phyloP scores from a whole-genome alignment of 2,329 filamentous ascomycete genomes.

The Tolypocladium nubicola region DNA sequence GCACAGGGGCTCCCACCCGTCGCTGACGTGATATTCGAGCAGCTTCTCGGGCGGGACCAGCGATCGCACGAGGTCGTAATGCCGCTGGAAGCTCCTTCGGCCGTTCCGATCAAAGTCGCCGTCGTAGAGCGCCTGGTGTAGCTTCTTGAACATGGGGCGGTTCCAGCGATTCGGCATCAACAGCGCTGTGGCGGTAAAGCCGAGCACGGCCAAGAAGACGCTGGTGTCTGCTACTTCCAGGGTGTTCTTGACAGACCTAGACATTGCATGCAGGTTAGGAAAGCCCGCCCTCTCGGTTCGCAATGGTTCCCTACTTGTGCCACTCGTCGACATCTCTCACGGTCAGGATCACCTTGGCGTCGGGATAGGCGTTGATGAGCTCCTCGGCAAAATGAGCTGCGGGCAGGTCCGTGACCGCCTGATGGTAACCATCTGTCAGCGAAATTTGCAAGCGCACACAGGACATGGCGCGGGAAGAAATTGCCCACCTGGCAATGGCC shows the following conservation, averaged over 20 bases:
- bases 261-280: too few species aligned
- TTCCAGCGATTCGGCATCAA: too few species aligned
- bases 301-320: conserved; percentile 24
- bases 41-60: conserved; percentile 18
- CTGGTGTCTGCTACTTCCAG: too few species aligned
- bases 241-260: too few species aligned
- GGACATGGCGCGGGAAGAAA: too few species aligned
- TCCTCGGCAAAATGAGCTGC: conserved; percentile 58
- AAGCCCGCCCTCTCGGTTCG: too few species aligned
- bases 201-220: too few species aligned
- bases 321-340: conserved; percentile 57
- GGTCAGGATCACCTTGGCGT: conserved; percentile 61
- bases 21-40: conserved; percentile 22
- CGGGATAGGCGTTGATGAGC: conserved; percentile 61
- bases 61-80: conserved; percentile 22
- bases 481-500: conserved; percentile 44
- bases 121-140: conserved; percentile 60
- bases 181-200: too few species aligned
- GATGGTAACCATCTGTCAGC: conserved; percentile 29
- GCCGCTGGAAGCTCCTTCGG: conserved; percentile 46
- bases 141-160: conserved; percentile 51
- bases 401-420: conserved; percentile 62
- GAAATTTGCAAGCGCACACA: too few species aligned
- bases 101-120: conserved; percentile 55
- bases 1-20: conserved; percentile 28